phyloP scores from a whole-genome alignment of 108 stramenopile species.

The Nitzschia palea region DNA sequence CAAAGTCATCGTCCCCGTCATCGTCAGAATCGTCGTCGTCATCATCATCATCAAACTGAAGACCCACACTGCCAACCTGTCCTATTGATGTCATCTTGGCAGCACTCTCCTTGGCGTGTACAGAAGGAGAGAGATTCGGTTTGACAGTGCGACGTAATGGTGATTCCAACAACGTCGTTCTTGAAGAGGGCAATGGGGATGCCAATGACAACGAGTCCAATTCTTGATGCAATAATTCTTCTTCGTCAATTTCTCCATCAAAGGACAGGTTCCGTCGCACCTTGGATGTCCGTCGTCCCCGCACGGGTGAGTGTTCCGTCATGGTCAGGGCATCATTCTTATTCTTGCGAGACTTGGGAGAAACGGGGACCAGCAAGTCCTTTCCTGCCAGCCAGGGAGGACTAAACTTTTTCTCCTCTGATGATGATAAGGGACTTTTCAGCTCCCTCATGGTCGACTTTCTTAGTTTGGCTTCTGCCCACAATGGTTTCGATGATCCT shows the following conservation, averaged over 20 bases:
- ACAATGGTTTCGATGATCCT: not conserved
- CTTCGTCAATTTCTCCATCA: constrained; percentile 17
- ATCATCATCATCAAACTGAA: too few species aligned
- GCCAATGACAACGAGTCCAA: not conserved
- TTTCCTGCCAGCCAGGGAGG: not conserved
- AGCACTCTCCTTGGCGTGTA: too few species aligned
- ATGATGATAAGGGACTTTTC: not conserved
- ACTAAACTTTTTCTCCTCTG: not conserved
- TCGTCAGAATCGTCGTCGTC: too few species aligned
- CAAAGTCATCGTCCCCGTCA: too few species aligned
- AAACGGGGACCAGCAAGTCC: not conserved
- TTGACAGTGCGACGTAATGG: not conserved
- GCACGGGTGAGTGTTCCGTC: constrained; percentile 12
- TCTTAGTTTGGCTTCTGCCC: not conserved
- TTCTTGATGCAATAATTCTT: constrained; percentile 5
- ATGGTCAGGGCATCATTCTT: not conserved
- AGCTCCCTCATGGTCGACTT: not conserved
- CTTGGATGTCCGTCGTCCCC: not conserved
- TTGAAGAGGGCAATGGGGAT: not conserved
- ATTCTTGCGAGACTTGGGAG: not conserved
- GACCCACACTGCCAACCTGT: too few species aligned
- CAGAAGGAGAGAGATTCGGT: too few species aligned
- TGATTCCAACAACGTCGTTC: not conserved
- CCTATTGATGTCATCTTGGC: too few species aligned
- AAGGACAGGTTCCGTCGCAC: not conserved